Percentiles rank a stretch among this genome's conserved stretches.
These are phyloP conservation scores for Neoboletus brunneissimus DNA, from an alignment of 768 basidiomycete species.

Conservation along the genomic window DNA sequence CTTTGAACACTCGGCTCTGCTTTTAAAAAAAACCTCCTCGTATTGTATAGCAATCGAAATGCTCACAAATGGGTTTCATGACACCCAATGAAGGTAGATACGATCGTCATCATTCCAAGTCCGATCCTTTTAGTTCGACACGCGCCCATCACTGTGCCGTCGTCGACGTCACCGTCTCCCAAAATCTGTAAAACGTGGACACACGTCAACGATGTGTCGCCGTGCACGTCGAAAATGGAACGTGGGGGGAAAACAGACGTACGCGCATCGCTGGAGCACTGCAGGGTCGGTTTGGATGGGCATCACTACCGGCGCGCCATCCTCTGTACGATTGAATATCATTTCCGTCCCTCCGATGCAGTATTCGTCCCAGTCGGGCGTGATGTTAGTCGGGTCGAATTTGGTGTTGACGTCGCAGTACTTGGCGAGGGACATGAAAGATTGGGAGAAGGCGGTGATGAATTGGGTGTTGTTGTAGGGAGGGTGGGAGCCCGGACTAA, in stretches of 20 bases:
- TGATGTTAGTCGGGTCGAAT: constrained; percentile 15
- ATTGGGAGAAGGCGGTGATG: constrained; percentile 26
- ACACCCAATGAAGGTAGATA: too few species aligned
- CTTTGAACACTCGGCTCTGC: too few species aligned
- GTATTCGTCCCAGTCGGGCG: constrained; percentile 14
- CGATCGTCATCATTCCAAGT: too few species aligned
- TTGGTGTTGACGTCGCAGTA: constrained; percentile 23
- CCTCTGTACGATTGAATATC: constrained; percentile 13
- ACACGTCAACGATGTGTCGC: neutral
- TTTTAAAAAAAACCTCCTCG: too few species aligned
- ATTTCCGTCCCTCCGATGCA: constrained; percentile 2
- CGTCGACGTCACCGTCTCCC: constrained; percentile 6
- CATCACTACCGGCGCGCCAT: neutral
- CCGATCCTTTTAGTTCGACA: neutral
- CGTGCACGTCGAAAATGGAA: too few species aligned
- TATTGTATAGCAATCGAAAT: too few species aligned
- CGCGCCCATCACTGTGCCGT: constrained; percentile 6
- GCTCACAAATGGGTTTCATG: too few species aligned
- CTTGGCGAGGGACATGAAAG: constrained; percentile 25
- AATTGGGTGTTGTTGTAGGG: constrained; percentile 29
- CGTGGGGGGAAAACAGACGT: neutral
- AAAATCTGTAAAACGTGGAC: constrained; percentile 9
- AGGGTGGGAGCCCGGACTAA: constrained; percentile 4
- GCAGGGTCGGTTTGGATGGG: constrained; percentile 2
- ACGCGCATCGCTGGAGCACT: constrained; percentile 12